These are phyloP conservation scores for Hura crepitans DNA, from an alignment of 441 rosid genomes.

Conservation along the genomic window DNA sequence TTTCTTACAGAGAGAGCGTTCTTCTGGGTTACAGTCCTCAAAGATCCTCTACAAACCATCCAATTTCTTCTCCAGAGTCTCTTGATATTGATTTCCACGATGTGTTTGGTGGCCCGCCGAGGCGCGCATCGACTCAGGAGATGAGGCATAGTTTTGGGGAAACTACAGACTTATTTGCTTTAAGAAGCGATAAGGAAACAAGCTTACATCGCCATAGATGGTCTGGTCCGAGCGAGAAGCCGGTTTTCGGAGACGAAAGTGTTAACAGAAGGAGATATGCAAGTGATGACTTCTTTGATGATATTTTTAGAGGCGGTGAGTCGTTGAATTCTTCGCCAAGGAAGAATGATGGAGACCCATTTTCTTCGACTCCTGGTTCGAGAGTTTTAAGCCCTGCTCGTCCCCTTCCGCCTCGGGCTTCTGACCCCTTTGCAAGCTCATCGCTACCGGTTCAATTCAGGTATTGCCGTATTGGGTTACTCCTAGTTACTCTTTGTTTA, in stretches of 20 bases:
- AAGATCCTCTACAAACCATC: slow-evolving; percentile 19
- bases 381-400: slow-evolving; percentile 55
- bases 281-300: slow-evolving; percentile 62
- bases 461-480: slow-evolving; percentile 40
- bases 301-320: slow-evolving; percentile 58
- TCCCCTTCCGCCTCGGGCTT: slow-evolving; percentile 45
- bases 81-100: slow-evolving; percentile 69
- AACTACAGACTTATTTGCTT: slow-evolving; percentile 26
- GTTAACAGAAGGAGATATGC: slow-evolving; percentile 39
- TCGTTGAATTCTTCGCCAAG: slow-evolving; percentile 45
- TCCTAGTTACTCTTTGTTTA: not conserved
- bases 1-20: slow-evolving; percentile 36
- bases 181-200: slow-evolving; percentile 27
- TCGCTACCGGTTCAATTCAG: slow-evolving; percentile 61
- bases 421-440: slow-evolving; percentile 44
- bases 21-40: slow-evolving; percentile 36
- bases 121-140: slow-evolving; percentile 51
- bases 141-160: slow-evolving; percentile 44
- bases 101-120: slow-evolving; percentile 94
- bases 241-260: slow-evolving; percentile 74
- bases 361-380: slow-evolving; percentile 48
- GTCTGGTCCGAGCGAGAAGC: slow-evolving; percentile 53
- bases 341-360: slow-evolving; percentile 40
- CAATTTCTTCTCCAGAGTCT: slow-evolving; percentile 24
- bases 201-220: slow-evolving; percentile 27